Evolutionary conservation across 1,139 yeast species (phyloP), one percentile per base, ranked within the genome.

Genomic region (Kodamaea suecica): DNA sequence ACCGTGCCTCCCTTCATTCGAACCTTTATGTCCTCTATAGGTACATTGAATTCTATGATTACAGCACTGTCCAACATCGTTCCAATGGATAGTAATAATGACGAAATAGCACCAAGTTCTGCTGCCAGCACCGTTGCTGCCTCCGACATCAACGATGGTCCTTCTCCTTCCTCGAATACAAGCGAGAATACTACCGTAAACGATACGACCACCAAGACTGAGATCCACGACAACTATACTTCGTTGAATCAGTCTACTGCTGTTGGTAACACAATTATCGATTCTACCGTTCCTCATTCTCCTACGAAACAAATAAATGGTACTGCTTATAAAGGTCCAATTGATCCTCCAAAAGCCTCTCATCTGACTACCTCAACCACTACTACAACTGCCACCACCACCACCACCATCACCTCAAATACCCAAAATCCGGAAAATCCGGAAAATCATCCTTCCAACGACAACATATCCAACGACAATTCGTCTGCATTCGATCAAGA

Each of bases 11-110:
- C n/a, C n/a, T n/a, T n/a, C n/a, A n/a, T 15, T 23, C 23, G n/a
- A 26, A 26, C 28, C 24, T n/a, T 13, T 5, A 36, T 36, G 36
- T 40, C 45, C 24, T 39, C 44, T 17, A 43, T 43, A 9, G 44
- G 47, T 9, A 42, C 45, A 14, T 39, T 42, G 25, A 43, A 43
- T 29, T 35, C 43, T n/a, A 37, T 42, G 39, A 42, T 38, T 25
- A 42, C 45, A 5, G 44, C 47, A 16, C 34, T 34, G 26, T 40
- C 45, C 12, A 38, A 29, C 27, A 32, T 41, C 15, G 35, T 29
- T 10, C 27, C 20, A 23, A 16, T 30, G 33, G 33, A 23, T n/a
- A 19, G 21, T 19, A 19, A 19, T 9, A 19, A 6, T 9, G 28
- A 25, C 14, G 28, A 25, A 10, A 17, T 25, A 5, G 17, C 14